A percentile compares a stretch with the other conserved stretches of the same genome.
Evolutionary conservation across 768 basidiomycete genomes (phyloP).

Genomic region (Fomitopsis pulvina): DNA sequence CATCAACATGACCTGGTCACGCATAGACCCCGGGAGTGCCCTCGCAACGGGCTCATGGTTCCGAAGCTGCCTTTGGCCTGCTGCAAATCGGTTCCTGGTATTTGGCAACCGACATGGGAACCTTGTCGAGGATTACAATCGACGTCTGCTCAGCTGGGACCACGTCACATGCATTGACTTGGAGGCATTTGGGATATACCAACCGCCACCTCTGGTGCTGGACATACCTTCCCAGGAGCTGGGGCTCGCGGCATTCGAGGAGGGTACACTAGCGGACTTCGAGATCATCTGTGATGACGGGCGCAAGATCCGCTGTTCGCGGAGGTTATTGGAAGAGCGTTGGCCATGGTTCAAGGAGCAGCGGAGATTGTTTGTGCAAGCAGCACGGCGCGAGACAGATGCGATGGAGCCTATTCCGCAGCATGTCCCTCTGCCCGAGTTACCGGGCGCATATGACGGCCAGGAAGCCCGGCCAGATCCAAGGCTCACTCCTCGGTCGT

Average conservation of each 20-base stretch:
- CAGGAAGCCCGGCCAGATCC: constrained; percentile 63
- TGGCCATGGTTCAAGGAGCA: constrained; percentile 95
- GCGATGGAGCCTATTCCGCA: constrained; percentile 53
- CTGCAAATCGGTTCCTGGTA: constrained; percentile 78
- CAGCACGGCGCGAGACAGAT: constrained; percentile 50
- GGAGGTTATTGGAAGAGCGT: constrained; percentile 78
- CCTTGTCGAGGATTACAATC: constrained; percentile 89
- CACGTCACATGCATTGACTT: constrained; percentile 87
- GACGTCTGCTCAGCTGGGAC: constrained; percentile 85
- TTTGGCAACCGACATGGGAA: constrained; percentile 89
- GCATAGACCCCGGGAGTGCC: constrained; percentile 83
- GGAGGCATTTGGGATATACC: constrained; percentile 95
- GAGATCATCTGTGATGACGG: constrained; percentile 92
- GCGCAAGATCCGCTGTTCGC: constrained; percentile 72
- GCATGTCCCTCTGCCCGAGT: constrained; percentile 56
- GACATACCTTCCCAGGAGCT: constrained; percentile 76
- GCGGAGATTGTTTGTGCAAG: constrained; percentile 48
- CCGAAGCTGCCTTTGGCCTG: constrained; percentile 81
- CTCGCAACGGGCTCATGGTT: constrained; percentile 93
- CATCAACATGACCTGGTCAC: constrained; percentile 73
- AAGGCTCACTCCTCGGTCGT: constrained; percentile 68
- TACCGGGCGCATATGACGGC: constrained; percentile 43
- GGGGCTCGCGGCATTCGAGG: constrained; percentile 79
- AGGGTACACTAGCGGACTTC: constrained; percentile 80
- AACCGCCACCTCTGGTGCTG: constrained; percentile 63